Conservation (phyloP, 345 rosid species). For the Populus euphratica region DNA sequence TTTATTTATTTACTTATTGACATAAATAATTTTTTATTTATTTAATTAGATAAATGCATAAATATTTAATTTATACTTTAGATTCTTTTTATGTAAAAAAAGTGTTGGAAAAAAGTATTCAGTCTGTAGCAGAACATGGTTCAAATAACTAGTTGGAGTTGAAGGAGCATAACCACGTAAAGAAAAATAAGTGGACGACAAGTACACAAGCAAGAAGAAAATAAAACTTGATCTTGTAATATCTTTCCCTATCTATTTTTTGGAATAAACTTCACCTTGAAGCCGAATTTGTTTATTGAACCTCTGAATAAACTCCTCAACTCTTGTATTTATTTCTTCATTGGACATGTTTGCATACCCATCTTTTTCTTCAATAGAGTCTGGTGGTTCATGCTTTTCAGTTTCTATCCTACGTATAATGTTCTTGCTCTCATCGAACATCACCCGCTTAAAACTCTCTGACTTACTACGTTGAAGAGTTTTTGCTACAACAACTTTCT, state of each 20-base stretch:
- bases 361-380: constrained; percentile 28
- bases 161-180: background rate
- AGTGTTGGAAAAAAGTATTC: too few relatives aligned
- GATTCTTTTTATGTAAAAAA: too few relatives aligned
- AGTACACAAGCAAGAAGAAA: background rate
- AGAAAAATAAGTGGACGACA: background rate
- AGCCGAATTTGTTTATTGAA: constrained; percentile 57
- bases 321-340: constrained; percentile 65
- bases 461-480: constrained; percentile 38
- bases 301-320: constrained; percentile 66
- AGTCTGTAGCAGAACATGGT: too few relatives aligned
- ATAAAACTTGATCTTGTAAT: background rate
- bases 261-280: constrained; percentile 25
- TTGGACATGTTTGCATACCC: constrained; percentile 64
- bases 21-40: too few relatives aligned
- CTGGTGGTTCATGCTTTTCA: background rate
- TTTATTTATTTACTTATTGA: too few relatives aligned
- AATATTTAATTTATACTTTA: too few relatives aligned
- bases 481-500: constrained; percentile 9
- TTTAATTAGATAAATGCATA: too few relatives aligned
- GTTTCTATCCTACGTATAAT: constrained; percentile 13
- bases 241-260: background rate
- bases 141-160: too few relatives aligned
- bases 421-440: constrained; percentile 31
- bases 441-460: constrained; percentile 29